Evolutionary conservation across 192 early-diverging fungal genomes (phyloP).

Genomic region (Backusella mclennaniae): DNA sequence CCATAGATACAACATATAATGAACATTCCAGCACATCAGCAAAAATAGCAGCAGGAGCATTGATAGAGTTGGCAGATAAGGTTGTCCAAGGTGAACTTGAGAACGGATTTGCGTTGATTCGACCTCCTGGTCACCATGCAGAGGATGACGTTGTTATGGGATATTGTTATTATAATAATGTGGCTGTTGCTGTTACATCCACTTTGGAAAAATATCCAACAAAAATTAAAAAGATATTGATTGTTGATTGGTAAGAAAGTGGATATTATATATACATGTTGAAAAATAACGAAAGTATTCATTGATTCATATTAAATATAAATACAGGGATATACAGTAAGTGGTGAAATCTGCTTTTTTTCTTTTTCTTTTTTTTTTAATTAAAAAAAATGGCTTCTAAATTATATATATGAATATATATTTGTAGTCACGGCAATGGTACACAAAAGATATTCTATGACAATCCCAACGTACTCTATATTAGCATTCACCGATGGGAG

Average conservation of each 20-base stretch:
- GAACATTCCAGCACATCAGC: constrained; percentile 23
- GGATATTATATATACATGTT: neutral
- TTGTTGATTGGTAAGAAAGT: constrained; percentile 65
- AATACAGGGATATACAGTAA: constrained; percentile 55
- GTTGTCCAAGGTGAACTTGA: constrained; percentile 53
- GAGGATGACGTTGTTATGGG: constrained; percentile 69
- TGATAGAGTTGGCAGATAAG: constrained; percentile 36
- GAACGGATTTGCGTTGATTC: constrained; percentile 71
- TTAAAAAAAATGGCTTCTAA: neutral
- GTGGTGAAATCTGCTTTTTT: neutral
- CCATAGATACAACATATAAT: constrained; percentile 32
- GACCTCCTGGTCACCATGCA: constrained; percentile 81
- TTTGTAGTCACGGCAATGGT: constrained; percentile 63
- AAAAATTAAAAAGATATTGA: constrained; percentile 59
- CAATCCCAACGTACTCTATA: constrained; percentile 69
- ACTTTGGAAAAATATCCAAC: constrained; percentile 48
- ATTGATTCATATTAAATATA: neutral
- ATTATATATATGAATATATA: neutral
- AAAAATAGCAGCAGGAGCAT: constrained; percentile 17
- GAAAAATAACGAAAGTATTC: neutral
- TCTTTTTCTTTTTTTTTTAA: neutral
- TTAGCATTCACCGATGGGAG: constrained; percentile 77
- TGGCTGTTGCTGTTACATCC: constrained; percentile 63
- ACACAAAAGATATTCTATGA: constrained; percentile 72
- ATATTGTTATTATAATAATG: constrained; percentile 80